Conservation (phyloP, 73 alveolate species). For the Paramecium octaurelia region DNA sequence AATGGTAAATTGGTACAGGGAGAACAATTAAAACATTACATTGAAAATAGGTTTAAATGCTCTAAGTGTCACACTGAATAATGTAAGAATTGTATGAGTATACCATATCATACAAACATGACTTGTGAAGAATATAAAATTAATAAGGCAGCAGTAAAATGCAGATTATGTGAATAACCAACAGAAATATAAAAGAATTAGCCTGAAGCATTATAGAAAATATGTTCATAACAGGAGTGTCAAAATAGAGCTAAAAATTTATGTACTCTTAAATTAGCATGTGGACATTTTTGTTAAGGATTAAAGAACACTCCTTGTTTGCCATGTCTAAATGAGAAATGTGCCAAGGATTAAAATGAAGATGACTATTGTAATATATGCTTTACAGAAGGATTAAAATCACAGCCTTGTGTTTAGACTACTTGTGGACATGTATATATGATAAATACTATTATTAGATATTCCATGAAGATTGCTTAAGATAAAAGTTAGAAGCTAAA, state of each 20-base stretch:
- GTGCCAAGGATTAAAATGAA: slow-evolving; percentile 26
- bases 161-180: slow-evolving; percentile 44
- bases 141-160: background rate
- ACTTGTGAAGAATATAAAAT: slow-evolving; percentile 10
- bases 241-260: background rate
- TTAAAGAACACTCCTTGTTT: slow-evolving; percentile 40
- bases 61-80: slow-evolving; percentile 34
- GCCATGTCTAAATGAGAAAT: slow-evolving; percentile 33
- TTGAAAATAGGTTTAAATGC: slow-evolving; percentile 17
- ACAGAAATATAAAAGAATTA: background rate
- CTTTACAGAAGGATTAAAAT: slow-evolving; percentile 63
- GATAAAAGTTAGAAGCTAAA: slow-evolving; percentile 57
- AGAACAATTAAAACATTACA: background rate
- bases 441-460: background rate
- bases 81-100: slow-evolving; percentile 1
- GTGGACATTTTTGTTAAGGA: slow-evolving; percentile 62
- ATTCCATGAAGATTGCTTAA: slow-evolving; percentile 59
- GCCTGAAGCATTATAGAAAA: slow-evolving; percentile 38
- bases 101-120: slow-evolving; percentile 17
- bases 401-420: slow-evolving; percentile 49
- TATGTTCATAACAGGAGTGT: slow-evolving; percentile 39
- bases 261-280: slow-evolving; percentile 25
- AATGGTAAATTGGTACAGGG: background rate
- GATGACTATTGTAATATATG: slow-evolving; percentile 66
- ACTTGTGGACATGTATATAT: slow-evolving; percentile 52